Percentiles rank a stretch among this genome's conserved stretches.
phyloP scores from a whole-genome alignment of 2,329 filamentous ascomycete genomes.

The Gremmenia infestans region DNA sequence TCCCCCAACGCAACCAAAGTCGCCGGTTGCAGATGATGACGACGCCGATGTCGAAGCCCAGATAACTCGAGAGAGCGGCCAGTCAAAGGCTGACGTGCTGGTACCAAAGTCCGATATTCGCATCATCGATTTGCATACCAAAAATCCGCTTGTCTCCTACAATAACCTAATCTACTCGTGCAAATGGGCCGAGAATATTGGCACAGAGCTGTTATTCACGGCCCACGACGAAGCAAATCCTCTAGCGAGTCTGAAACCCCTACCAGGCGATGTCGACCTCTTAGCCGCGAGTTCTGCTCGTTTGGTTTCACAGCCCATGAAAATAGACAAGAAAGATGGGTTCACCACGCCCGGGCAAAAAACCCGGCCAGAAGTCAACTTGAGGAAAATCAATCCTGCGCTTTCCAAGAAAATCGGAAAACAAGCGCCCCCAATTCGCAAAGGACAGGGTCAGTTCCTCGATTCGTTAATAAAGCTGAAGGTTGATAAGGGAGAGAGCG shows the following conservation, averaged over 20 bases:
- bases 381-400: background rate
- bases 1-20: background rate
- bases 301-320: slow-evolving; percentile 62
- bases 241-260: slow-evolving; percentile 45
- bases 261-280: slow-evolving; percentile 60
- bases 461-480: background rate
- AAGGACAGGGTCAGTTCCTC: background rate
- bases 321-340: slow-evolving; percentile 39
- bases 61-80: slow-evolving; percentile 11
- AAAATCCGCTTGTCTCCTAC: slow-evolving; percentile 74
- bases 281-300: slow-evolving; percentile 66
- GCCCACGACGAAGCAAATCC: slow-evolving; percentile 38
- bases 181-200: slow-evolving; percentile 75
- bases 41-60: slow-evolving; percentile 18
- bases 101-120: slow-evolving; percentile 48
- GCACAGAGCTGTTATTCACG: slow-evolving; percentile 75
- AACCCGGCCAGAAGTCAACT: background rate
- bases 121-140: slow-evolving; percentile 75
- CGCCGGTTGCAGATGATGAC: background rate
- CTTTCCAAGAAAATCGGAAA: background rate
- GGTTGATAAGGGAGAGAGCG: background rate
- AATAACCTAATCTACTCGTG: slow-evolving; percentile 73
- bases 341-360: background rate
- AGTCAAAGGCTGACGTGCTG: slow-evolving; percentile 15
- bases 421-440: background rate